Percentiles rank a stretch among this genome's conserved stretches.
phyloP scores from a whole-genome alignment of 23 red algal species.

The Agarophyton chilense region DNA sequence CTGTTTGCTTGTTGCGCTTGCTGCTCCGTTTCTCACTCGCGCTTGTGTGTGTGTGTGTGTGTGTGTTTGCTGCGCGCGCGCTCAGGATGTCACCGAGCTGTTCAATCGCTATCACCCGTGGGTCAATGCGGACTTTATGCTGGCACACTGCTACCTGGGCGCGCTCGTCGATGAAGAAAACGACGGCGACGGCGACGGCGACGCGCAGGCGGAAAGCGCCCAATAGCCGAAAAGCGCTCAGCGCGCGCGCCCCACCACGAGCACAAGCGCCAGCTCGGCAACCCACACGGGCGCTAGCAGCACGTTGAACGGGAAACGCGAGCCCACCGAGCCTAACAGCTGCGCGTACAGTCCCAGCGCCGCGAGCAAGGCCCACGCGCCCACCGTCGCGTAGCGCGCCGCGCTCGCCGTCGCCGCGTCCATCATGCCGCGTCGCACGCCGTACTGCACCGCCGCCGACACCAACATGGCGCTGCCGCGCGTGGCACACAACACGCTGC shows the following conservation, averaged over 20 bases:
- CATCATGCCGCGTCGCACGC: conserved; percentile 21
- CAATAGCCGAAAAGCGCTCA: too few species aligned
- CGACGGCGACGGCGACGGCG: neutral
- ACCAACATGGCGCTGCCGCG: conserved; percentile 37
- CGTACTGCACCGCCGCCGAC: conserved; percentile 1
- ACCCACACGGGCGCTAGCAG: conserved; percentile 36
- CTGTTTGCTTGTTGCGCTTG: neutral
- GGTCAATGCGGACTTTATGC: conserved; percentile 82
- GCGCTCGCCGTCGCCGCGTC: neutral
- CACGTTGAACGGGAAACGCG: conserved; percentile 54
- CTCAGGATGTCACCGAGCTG: conserved; percentile 76
- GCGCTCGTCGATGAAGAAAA: too few species aligned
- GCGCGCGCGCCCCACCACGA: conserved; percentile 29
- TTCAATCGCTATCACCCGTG: conserved; percentile 88
- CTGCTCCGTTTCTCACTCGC: neutral
- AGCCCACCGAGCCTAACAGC: neutral
- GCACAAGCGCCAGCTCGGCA: neutral
- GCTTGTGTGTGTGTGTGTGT: too few species aligned
- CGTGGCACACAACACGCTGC: conserved; percentile 9
- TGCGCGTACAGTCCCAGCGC: conserved; percentile 50
- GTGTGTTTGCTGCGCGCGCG: too few species aligned
- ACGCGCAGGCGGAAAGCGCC: too few species aligned
- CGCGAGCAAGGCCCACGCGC: conserved; percentile 19
- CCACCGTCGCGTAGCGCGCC: neutral
- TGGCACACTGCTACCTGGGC: conserved; percentile 55